Percentiles rank a stretch among this genome's conserved stretches.
These are phyloP conservation scores for Moringa oleifera DNA, from an alignment of 345 rosid genomes.

Conservation along the genomic window DNA sequence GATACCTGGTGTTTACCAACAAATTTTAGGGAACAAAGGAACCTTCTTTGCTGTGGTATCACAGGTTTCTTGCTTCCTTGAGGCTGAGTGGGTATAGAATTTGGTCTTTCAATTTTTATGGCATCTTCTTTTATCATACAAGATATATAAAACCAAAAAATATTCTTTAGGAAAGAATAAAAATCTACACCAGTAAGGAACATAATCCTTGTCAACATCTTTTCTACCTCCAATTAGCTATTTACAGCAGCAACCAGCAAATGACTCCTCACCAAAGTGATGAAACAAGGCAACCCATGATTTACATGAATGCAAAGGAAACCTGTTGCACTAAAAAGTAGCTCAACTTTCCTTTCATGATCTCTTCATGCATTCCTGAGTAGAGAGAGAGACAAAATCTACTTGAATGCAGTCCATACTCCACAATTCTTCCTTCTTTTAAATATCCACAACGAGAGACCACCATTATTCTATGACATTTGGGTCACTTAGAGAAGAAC, in stretches of 20 bases:
- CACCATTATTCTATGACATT: no score
- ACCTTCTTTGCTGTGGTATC: not conserved
- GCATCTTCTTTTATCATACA: slow-evolving; percentile 11
- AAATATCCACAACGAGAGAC: no score
- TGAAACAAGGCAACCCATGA: no score
- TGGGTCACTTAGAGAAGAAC: no score
- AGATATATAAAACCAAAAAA: slow-evolving; percentile 5
- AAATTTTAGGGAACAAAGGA: no score
- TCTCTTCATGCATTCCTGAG: not conserved
- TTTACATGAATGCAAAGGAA: no score
- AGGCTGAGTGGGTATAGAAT: not conserved
- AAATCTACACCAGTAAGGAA: slow-evolving; percentile 14
- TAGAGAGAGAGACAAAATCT: not conserved
- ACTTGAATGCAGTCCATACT: not conserved
- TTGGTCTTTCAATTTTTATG: slow-evolving; percentile 1
- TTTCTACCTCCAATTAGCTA: slow-evolving; percentile 19
- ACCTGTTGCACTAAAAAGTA: no score
- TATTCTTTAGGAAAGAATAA: not conserved
- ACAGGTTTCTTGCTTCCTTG: slow-evolving; percentile 13
- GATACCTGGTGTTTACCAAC: not conserved
- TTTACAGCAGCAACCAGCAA: slow-evolving; percentile 14
- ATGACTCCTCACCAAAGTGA: not conserved
- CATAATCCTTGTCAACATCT: slow-evolving; percentile 15
- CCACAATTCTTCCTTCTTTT: not conserved
- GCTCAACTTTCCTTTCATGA: not conserved